These are phyloP conservation scores for Beta corolliflora DNA, from an alignment of 179 eudicot species.

Conservation along the genomic window DNA sequence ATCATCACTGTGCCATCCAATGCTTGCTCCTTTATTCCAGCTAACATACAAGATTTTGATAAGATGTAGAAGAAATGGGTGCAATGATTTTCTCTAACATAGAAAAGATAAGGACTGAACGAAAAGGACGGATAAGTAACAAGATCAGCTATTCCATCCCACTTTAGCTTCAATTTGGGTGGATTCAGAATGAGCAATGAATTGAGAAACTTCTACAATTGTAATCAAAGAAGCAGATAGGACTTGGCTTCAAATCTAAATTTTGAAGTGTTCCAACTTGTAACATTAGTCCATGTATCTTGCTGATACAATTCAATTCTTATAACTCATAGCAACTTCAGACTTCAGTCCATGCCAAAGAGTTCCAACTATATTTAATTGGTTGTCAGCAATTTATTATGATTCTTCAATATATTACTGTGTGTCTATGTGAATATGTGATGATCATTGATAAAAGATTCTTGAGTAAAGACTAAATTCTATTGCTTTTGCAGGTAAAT, in stretches of 20 bases:
- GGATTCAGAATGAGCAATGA: background rate
- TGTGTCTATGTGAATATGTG: background rate
- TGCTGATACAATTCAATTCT: background rate
- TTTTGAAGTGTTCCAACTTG: background rate
- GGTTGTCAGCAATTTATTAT: too few species aligned
- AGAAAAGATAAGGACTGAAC: background rate
- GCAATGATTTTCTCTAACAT: background rate
- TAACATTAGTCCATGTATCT: background rate
- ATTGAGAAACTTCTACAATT: background rate
- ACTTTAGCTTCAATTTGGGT: background rate
- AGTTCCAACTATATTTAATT: background rate
- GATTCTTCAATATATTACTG: too few species aligned
- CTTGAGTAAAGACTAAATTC: background rate
- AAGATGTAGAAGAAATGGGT: background rate
- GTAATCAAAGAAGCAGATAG: background rate
- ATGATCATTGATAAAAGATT: background rate
- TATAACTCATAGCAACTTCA: background rate
- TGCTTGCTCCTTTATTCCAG: conserved; percentile 95
- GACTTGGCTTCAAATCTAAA: background rate
- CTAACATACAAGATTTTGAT: conserved; percentile 38
- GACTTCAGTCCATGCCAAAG: background rate
- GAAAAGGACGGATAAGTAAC: background rate
- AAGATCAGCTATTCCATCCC: background rate
- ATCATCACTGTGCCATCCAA: conserved; percentile 99
- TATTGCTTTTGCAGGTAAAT: background rate